phyloP scores from a whole-genome alignment of 805 yeast genomes.

The Debaryomyces prosopidis region DNA sequence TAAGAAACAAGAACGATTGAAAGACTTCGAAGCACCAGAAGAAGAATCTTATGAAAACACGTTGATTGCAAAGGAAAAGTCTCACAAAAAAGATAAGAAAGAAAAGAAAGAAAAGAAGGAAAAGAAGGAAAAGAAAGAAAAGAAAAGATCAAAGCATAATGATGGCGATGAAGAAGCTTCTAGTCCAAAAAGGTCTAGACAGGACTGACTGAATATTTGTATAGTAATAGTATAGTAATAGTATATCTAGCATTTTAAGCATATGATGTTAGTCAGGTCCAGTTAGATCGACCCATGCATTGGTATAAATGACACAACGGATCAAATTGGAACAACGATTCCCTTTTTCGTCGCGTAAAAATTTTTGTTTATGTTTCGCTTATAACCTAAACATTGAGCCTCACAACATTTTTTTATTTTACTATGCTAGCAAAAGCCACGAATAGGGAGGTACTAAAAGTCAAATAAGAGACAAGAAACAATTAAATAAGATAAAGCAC shows the following conservation, averaged over 20 bases:
- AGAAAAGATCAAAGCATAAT: slow-evolving; percentile 12
- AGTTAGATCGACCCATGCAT: too few relatives aligned
- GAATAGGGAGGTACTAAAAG: too few relatives aligned
- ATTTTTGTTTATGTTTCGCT: neutral
- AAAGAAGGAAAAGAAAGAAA: slow-evolving; percentile 26
- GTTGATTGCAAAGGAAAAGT: slow-evolving; percentile 18
- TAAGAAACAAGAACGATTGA: slow-evolving; percentile 67
- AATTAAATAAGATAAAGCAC: too few relatives aligned
- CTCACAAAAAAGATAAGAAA: slow-evolving; percentile 23
- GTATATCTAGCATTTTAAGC: neutral
- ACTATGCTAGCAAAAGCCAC: too few relatives aligned
- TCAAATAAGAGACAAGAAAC: too few relatives aligned
- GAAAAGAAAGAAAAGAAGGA: slow-evolving; percentile 28
- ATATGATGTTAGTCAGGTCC: too few relatives aligned
- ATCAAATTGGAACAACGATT: neutral
- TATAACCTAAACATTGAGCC: neutral
- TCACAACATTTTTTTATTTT: neutral
- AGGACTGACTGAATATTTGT: neutral
- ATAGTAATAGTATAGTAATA: neutral
- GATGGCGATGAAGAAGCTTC: slow-evolving; percentile 12
- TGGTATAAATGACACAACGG: too few relatives aligned
- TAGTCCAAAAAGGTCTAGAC: neutral
- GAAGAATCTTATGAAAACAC: slow-evolving; percentile 59
- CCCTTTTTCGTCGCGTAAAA: neutral
- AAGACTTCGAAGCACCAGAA: slow-evolving; percentile 84